phyloP scores from a whole-genome alignment of 768 basidiomycete species.

The Trametes sanguinea region DNA sequence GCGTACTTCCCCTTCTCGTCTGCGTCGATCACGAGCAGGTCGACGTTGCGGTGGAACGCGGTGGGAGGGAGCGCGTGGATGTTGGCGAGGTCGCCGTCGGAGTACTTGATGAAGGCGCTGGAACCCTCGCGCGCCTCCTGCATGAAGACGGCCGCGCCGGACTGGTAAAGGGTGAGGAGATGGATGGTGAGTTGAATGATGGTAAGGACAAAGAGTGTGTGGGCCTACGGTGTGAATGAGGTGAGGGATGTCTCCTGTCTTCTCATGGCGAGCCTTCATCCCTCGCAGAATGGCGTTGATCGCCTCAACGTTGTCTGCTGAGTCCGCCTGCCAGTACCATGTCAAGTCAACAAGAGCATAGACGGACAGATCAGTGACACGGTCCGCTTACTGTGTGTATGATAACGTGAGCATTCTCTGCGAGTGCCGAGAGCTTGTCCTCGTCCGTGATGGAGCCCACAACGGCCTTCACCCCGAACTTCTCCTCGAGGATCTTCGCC shows the following conservation, averaged over 20 bases:
- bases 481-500: conserved; percentile 27
- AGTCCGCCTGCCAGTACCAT: conserved; percentile 37
- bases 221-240: conserved; percentile 52
- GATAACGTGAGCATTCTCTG: conserved; percentile 45
- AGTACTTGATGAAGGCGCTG: no score
- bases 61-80: conserved; percentile 47
- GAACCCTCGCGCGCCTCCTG: conserved; percentile 42
- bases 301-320: conserved; percentile 46
- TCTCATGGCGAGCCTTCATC: conserved; percentile 45
- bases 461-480: conserved; percentile 26
- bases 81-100: conserved; percentile 46
- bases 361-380: no score
- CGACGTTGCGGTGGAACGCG: conserved; percentile 51
- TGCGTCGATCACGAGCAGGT: conserved; percentile 47
- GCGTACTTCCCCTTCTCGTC: conserved; percentile 51
- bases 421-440: conserved; percentile 39
- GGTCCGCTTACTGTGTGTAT: conserved; percentile 57
- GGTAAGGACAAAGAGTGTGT: no score
- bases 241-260: conserved; percentile 37
- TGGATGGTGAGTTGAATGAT: not conserved
- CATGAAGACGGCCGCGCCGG: conserved; percentile 40
- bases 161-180: conserved; percentile 9
- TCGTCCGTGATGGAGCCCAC: conserved; percentile 35
- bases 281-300: conserved; percentile 52
- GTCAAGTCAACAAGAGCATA: no score